These are phyloP conservation scores for Amaranthus hypochondriacus DNA, from an alignment of 148 eudicot species.

Conservation along the genomic window DNA sequence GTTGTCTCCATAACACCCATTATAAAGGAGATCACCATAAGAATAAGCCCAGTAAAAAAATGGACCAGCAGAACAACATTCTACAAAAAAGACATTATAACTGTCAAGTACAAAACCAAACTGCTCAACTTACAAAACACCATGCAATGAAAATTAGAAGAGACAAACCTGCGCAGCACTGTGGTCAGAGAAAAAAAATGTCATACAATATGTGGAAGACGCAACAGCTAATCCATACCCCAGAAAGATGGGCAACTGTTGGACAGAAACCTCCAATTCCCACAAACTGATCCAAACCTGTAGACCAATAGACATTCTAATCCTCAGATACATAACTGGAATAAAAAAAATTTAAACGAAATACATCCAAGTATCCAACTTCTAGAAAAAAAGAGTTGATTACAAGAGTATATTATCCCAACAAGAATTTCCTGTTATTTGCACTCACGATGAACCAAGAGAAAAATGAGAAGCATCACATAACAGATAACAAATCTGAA, in stretches of 20 bases:
- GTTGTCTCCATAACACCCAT: slow-evolving; percentile 87
- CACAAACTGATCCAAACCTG: slow-evolving; percentile 88
- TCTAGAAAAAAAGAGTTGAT: not conserved
- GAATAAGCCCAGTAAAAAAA: slow-evolving; percentile 86
- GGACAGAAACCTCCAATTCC: slow-evolving; percentile 62
- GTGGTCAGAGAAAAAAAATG: slow-evolving; percentile 88
- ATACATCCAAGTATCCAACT: not conserved
- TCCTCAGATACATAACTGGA: not conserved
- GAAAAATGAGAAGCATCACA: not conserved
- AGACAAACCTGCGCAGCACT: slow-evolving; percentile 80
- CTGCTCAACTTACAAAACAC: slow-evolving; percentile 8
- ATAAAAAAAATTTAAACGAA: not conserved
- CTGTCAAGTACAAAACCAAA: not conserved
- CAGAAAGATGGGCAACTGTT: slow-evolving; percentile 59
- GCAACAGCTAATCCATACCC: slow-evolving; percentile 92
- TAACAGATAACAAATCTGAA: not conserved
- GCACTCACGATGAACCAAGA: not conserved
- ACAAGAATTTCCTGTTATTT: not conserved
- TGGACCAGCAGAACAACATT: slow-evolving; percentile 84
- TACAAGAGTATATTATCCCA: not conserved
- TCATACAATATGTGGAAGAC: slow-evolving; percentile 95
- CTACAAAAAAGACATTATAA: slow-evolving; percentile 38
- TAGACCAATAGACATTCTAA: slow-evolving; percentile 12
- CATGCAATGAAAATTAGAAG: slow-evolving; percentile 11
- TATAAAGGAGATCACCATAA: slow-evolving; percentile 87